phyloP scores from a whole-genome alignment of 2,329 filamentous ascomycete species.

The Aspergillus tamarii region DNA sequence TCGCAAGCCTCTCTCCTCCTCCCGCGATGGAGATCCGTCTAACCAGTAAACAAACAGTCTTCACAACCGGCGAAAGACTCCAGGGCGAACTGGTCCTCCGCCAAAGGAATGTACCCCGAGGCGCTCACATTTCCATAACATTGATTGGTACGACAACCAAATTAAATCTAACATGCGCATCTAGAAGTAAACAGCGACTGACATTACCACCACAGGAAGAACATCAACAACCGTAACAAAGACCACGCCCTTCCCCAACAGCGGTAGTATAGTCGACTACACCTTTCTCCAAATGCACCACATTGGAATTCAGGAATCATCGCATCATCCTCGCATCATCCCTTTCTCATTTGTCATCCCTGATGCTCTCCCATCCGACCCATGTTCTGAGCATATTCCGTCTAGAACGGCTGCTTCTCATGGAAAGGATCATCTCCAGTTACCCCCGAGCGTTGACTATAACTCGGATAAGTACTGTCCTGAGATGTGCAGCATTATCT shows the following conservation, averaged over 20 bases:
- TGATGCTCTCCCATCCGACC: background rate
- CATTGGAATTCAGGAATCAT: background rate
- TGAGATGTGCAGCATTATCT: background rate
- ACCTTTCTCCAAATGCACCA: background rate
- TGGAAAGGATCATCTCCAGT: background rate
- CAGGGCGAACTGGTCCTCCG: background rate
- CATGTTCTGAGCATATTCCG: background rate
- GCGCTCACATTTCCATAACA: background rate
- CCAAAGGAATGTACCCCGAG: background rate
- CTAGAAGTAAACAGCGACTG: background rate
- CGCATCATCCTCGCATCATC: background rate
- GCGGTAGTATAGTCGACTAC: background rate
- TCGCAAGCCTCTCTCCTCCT: background rate
- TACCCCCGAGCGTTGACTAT: constrained; percentile 12
- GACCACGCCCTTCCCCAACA: background rate
- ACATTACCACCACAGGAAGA: background rate
- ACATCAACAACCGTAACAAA: background rate
- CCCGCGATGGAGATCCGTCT: background rate
- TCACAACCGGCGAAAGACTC: background rate
- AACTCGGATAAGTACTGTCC: constrained; percentile 1
- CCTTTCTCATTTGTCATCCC: background rate
- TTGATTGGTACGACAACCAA: background rate
- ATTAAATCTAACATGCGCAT: no score
- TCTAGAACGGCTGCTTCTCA: background rate
- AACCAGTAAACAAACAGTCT: background rate